A percentile compares a stretch with the other conserved stretches of the same genome.
Conservation (phyloP, 768 basidiomycete species). For the Hericium coralloides region DNA sequence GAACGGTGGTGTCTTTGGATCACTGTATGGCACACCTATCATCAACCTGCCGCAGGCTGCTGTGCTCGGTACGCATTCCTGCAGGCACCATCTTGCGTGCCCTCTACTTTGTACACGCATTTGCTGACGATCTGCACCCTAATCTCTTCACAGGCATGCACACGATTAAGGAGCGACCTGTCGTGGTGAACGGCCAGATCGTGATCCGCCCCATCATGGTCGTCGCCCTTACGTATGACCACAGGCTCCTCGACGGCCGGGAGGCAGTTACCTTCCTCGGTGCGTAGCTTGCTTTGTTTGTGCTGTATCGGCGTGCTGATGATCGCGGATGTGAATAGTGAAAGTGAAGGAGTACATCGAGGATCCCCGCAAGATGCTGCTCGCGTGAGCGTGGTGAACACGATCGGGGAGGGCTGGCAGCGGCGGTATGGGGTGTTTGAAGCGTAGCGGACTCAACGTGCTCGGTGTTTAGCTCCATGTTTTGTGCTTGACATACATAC, state of each 20-base stretch:
- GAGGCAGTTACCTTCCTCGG: constrained; percentile 98
- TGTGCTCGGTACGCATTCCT: constrained; percentile 57
- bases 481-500: too few species aligned
- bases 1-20: constrained; percentile 98
- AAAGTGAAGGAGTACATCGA: constrained; percentile 47
- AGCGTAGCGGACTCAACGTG: too few species aligned
- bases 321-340: constrained; percentile 23
- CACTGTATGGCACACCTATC: constrained; percentile 96
- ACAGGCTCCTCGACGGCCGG: constrained; percentile 89
- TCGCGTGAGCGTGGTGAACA: constrained; percentile 8
- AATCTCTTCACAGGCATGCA: constrained; percentile 59
- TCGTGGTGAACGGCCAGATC: constrained; percentile 90
- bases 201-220: constrained; percentile 97
- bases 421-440: too few species aligned
- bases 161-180: constrained; percentile 83
- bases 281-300: constrained; percentile 30
- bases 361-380: constrained; percentile 38
- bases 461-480: too few species aligned
- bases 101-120: not conserved
- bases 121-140: not conserved
- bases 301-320: not conserved
- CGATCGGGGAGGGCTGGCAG: too few species aligned
- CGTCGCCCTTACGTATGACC: constrained; percentile 90
- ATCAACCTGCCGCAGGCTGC: constrained; percentile 96
- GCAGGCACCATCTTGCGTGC: too few species aligned